Evolutionary conservation across 2,329 filamentous ascomycete species (phyloP).

Genomic region (Fusarium sarcochroum): DNA sequence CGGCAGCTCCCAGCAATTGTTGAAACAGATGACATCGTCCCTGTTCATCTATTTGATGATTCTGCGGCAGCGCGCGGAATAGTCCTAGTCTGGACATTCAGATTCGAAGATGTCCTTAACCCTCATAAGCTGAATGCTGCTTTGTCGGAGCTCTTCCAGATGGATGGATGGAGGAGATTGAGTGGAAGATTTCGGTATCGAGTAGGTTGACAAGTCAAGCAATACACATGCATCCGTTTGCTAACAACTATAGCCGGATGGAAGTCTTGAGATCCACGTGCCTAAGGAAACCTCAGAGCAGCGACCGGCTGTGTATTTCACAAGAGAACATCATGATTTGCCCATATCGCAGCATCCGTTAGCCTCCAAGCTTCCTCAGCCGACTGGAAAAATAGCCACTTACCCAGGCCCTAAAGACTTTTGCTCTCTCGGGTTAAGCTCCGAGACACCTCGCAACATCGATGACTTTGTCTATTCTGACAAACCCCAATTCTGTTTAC

Average conservation of each 20-base stretch:
- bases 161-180: slow-evolving; percentile 23
- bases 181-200: slow-evolving; percentile 23
- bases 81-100: slow-evolving; percentile 30
- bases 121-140: slow-evolving; percentile 9
- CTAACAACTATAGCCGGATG: slow-evolving; percentile 5
- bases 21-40: slow-evolving; percentile 28
- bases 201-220: neutral
- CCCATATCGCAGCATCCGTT: slow-evolving; percentile 8
- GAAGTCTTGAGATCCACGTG: slow-evolving; percentile 18
- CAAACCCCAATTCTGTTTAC: slow-evolving; percentile 26
- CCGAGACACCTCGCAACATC: slow-evolving; percentile 17
- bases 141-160: slow-evolving; percentile 9
- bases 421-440: slow-evolving; percentile 13
- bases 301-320: slow-evolving; percentile 19
- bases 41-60: slow-evolving; percentile 30
- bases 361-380: slow-evolving; percentile 14
- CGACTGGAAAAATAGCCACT: neutral
- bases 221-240: accelerated
- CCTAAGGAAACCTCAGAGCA: slow-evolving; percentile 1
- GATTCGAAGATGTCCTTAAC: slow-evolving; percentile 20
- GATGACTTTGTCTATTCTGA: slow-evolving; percentile 14
- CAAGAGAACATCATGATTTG: neutral
- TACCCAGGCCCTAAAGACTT: slow-evolving; percentile 22
- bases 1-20: neutral
- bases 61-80: slow-evolving; percentile 17